These are phyloP conservation scores for Trichoderma asperellum DNA, from an alignment of 2,329 filamentous ascomycete species.

Conservation along the genomic window DNA sequence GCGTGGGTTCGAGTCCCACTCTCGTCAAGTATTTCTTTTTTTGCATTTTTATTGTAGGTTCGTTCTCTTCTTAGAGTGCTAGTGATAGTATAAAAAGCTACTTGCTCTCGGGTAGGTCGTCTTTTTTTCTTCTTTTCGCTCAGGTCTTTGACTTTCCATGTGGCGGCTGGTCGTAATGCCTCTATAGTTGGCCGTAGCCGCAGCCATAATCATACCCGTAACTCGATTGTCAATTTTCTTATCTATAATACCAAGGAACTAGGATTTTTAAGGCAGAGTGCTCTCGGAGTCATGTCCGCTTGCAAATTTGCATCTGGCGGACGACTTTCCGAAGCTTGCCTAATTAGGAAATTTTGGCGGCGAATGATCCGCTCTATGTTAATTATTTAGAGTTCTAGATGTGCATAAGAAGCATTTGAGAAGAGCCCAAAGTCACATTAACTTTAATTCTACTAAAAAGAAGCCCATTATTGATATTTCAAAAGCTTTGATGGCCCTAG, in stretches of 20 bases:
- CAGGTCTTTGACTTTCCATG: neutral
- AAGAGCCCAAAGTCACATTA: neutral
- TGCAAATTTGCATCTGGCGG: neutral
- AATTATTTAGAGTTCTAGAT: too few relatives aligned
- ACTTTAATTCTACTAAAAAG: neutral
- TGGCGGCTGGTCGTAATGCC: neutral
- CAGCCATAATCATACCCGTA: neutral
- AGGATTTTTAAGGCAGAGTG: neutral
- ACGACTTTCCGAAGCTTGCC: constrained; percentile 14
- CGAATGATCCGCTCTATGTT: neutral
- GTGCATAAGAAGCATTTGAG: neutral
- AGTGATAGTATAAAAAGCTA: neutral
- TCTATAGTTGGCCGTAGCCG: neutral
- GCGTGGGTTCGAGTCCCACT: constrained; percentile 33
- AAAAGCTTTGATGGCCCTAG: too few relatives aligned
- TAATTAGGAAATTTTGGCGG: constrained; percentile 1
- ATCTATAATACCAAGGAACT: neutral
- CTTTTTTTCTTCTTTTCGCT: neutral
- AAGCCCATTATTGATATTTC: too few relatives aligned
- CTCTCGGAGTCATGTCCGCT: neutral
- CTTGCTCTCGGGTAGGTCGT: neutral
- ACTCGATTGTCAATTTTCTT: neutral
- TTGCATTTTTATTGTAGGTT: neutral
- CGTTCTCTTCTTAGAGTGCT: neutral
- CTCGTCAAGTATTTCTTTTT: constrained; percentile 29